phyloP scores from a whole-genome alignment of 192 early-diverging fungal genomes.

The Radiomyces spectabilis region DNA sequence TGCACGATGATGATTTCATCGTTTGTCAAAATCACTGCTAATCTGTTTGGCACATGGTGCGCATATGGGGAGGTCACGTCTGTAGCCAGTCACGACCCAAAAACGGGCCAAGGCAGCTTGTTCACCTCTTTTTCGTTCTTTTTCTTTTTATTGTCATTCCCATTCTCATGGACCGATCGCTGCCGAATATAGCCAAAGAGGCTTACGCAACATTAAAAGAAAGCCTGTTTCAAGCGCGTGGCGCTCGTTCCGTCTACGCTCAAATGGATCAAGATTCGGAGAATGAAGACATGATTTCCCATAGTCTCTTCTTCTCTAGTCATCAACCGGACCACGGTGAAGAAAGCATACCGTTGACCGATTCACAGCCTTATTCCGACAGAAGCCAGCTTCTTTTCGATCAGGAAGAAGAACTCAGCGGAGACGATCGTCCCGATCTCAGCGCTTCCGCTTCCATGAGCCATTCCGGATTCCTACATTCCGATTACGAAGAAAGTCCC shows the following conservation, averaged over 20 bases:
- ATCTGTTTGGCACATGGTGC: too few species aligned
- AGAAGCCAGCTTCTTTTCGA: constrained; percentile 20
- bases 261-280: constrained; percentile 24
- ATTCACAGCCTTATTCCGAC: constrained; percentile 24
- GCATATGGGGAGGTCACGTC: too few species aligned
- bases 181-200: constrained; percentile 14
- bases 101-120: too few species aligned
- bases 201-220: background rate
- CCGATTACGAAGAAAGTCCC: constrained; percentile 19
- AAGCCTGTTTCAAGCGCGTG: constrained; percentile 4
- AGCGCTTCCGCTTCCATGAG: constrained; percentile 1
- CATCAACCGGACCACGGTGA: constrained; percentile 8
- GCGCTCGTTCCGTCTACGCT: constrained; percentile 9
- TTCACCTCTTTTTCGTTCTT: background rate
- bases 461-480: constrained; percentile 1
- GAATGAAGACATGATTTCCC: constrained; percentile 16
- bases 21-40: too few species aligned
- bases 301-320: constrained; percentile 24
- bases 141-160: background rate
- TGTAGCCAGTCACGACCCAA: too few species aligned
- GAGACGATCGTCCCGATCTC: too few species aligned
- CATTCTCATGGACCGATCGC: constrained; percentile 15
- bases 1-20: too few species aligned
- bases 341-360: constrained; percentile 20
- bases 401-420: constrained; percentile 4